Percentiles rank a stretch among this genome's conserved stretches.
phyloP scores from a whole-genome alignment of 208 protist genomes.

The Histomonas meleagridis region DNA sequence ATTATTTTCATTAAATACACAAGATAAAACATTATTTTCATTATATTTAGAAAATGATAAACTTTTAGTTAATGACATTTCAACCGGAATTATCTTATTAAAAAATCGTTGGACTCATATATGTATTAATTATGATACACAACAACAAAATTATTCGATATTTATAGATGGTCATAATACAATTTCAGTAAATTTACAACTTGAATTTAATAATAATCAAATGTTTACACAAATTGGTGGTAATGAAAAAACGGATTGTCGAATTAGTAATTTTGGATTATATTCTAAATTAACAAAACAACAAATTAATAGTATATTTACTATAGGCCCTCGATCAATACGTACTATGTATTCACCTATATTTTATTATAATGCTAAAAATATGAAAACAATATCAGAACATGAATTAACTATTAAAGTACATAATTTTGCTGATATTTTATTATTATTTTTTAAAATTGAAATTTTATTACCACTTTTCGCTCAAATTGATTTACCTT shows the following conservation, averaged over 20 bases:
- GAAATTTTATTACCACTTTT: conserved; percentile 12
- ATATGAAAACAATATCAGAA: neutral
- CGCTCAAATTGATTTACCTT: neutral
- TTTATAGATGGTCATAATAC: neutral
- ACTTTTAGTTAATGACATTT: neutral
- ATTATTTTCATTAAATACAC: neutral
- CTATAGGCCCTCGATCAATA: neutral
- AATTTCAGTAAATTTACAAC: neutral
- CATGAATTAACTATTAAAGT: neutral
- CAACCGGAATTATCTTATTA: neutral
- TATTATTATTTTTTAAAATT: neutral
- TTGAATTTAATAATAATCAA: neutral
- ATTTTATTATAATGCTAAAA: neutral
- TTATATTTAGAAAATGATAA: neutral
- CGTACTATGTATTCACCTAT: neutral
- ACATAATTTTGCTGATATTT: neutral
- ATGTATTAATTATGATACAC: neutral
- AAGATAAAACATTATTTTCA: neutral
- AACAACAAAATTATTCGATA: neutral
- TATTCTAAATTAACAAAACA: neutral
- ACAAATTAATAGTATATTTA: too few species aligned
- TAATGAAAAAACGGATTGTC: neutral
- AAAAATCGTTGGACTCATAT: neutral
- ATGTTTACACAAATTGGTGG: neutral
- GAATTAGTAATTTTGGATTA: neutral